Base-by-base conservation (phyloP, 1,139 yeast genomes). In the Wickerhamomyces sp. region DNA sequence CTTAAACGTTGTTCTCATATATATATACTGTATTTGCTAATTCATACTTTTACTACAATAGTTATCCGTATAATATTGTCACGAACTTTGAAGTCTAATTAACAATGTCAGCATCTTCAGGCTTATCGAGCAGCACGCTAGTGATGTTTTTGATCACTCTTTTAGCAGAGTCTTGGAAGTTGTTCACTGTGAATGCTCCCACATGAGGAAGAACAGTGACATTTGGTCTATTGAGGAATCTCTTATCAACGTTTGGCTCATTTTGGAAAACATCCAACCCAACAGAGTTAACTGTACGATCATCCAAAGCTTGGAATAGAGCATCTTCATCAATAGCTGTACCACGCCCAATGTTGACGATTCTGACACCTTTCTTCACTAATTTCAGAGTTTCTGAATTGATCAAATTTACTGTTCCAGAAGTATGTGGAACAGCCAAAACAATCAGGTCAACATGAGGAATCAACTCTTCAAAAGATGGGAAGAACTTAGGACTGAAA, bases 271-370 rank as follows among this genome's bases (percentile, higher is more conserved):
- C 96, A 54, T 88, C 96, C 33, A 86, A 64, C 0, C 96, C 96
- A 14, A 82, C 92, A 55, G 81, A 76, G 18, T 72, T 61, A 3
- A 89, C 70, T 44, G 82, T 78, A 1, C 94, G 95, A 4, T 69
- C 56, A 47, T 79, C 71, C 43, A 89, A 67, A 0, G 88, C 95
- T 9, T 65, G 68, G 2, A 86, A 74, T 37, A 89, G 66, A 1
- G 82, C 95, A 17, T 70, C 68, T 53, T 86, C 95, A 54, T 88
- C 84, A 43, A 89, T 69, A 22, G 87, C 76, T 4, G 72, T 59
- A 1, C 95, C 96, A 49, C 96, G 71, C 1, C 95, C 95, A 27
- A 85, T 79, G 57, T 88, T 88, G 42, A 88, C 81, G 27, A 88
- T 66, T 47, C 87, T 68, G 15, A 81, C 72, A 3, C 85, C 86